phyloP scores from a whole-genome alignment of 2,329 filamentous ascomycete species.

The Ustulina deusta region DNA sequence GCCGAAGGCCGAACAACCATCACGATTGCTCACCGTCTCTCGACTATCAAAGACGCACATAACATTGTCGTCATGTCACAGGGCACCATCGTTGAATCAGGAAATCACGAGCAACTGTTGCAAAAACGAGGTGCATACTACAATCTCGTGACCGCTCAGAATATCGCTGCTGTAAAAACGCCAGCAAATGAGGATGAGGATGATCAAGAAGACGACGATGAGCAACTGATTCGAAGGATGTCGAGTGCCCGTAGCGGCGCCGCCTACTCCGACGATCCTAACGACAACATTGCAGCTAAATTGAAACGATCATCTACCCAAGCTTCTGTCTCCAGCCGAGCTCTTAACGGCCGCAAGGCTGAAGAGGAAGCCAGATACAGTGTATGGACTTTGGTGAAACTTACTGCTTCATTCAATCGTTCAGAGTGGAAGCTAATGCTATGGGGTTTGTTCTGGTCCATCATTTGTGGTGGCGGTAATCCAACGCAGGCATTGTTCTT shows the following conservation, averaged over 20 bases:
- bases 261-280: conserved; percentile 65
- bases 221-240: conserved; percentile 61
- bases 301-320: conserved; percentile 67
- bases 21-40: conserved; percentile 93
- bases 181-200: conserved; percentile 65
- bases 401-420: conserved; percentile 84
- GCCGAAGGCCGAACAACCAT: conserved; percentile 91
- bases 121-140: conserved; percentile 79
- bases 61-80: conserved; percentile 94
- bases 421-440: conserved; percentile 79
- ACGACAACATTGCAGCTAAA: conserved; percentile 71
- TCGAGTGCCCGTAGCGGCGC: conserved; percentile 55
- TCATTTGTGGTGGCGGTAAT: conserved; percentile 84
- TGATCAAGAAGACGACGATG: conserved; percentile 57
- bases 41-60: conserved; percentile 92
- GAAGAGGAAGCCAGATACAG: conserved; percentile 71
- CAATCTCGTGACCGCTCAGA: conserved; percentile 88
- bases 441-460: conserved; percentile 77
- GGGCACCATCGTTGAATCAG: conserved; percentile 91
- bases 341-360: conserved; percentile 67
- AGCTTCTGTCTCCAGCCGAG: conserved; percentile 76
- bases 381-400: conserved; percentile 79
- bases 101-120: conserved; percentile 84
- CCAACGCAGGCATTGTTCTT: conserved; percentile 85
- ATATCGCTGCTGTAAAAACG: conserved; percentile 72